These are phyloP conservation scores for Aspergillus caelatus DNA, from an alignment of 2,329 filamentous ascomycete genomes.

Conservation along the genomic window DNA sequence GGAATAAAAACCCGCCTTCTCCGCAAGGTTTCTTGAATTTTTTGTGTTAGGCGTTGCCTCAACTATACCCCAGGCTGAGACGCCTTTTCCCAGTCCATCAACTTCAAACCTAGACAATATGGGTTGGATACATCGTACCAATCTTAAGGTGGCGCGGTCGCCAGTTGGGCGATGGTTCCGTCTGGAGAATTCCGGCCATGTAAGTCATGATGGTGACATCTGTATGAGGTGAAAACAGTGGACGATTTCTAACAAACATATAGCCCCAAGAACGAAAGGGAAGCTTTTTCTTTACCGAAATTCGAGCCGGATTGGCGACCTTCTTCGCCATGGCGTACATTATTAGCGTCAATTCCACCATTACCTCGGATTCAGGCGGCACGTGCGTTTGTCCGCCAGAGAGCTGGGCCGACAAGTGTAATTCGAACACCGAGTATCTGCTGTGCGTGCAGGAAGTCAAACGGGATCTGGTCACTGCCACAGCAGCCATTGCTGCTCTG, in stretches of 20 bases:
- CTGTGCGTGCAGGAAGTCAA: constrained; percentile 60
- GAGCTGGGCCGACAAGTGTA: constrained; percentile 49
- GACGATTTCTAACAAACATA: constrained; percentile 7
- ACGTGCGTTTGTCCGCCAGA: constrained; percentile 71
- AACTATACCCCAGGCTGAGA: constrained; percentile 1
- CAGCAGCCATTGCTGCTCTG: constrained; percentile 78
- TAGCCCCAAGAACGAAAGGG: constrained; percentile 72
- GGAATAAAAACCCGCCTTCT: constrained; percentile 3
- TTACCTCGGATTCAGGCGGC: constrained; percentile 72
- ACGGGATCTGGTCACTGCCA: constrained; percentile 80
- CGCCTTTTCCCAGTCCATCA: background rate
- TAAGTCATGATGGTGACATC: constrained; percentile 50
- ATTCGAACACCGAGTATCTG: constrained; percentile 49
- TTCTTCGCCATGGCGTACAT: constrained; percentile 84
- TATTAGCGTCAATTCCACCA: constrained; percentile 67
- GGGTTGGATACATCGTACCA: constrained; percentile 30
- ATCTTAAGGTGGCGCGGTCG: constrained; percentile 60
- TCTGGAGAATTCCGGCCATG: constrained; percentile 80
- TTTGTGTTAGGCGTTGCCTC: constrained; percentile 4
- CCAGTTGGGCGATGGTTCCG: constrained; percentile 73
- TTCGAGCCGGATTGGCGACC: constrained; percentile 79
- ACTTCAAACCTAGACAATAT: constrained; percentile 17
- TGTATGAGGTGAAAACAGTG: background rate
- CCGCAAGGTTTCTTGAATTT: background rate
- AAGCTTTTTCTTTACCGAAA: constrained; percentile 78